Evolutionary conservation across 352 stramenopile genomes (phyloP).

Genomic region (Pythium plurisporium): DNA sequence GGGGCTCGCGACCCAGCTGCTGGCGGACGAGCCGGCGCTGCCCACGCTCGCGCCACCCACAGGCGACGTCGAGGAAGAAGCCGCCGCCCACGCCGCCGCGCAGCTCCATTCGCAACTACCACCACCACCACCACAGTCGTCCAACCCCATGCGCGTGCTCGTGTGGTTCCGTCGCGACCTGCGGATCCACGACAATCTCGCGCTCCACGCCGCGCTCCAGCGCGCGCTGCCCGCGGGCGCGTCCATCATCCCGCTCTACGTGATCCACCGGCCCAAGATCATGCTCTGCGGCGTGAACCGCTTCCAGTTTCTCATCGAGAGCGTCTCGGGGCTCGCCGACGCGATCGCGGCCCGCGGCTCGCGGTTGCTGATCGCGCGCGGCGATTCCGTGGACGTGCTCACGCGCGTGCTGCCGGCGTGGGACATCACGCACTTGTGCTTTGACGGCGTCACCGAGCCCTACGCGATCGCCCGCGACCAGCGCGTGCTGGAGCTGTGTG

Average conservation of each 20-base stretch:
- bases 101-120: slow-evolving; percentile 9
- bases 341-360: slow-evolving; percentile 56
- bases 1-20: slow-evolving; percentile 35
- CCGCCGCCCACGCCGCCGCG: slow-evolving; percentile 11
- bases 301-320: slow-evolving; percentile 94
- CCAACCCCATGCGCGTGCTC: slow-evolving; percentile 43
- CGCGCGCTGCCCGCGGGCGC: slow-evolving; percentile 24
- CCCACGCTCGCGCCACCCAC: slow-evolving; percentile 24
- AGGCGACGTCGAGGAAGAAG: slow-evolving; percentile 23
- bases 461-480: slow-evolving; percentile 85
- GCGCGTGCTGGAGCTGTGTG: slow-evolving; percentile 47
- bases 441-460: slow-evolving; percentile 89
- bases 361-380: slow-evolving; percentile 66
- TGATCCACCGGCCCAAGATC: slow-evolving; percentile 85
- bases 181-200: slow-evolving; percentile 95
- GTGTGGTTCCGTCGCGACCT: slow-evolving; percentile 96
- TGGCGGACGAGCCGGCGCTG: slow-evolving; percentile 30
- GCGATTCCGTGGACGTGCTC: slow-evolving; percentile 79
- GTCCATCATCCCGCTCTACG: slow-evolving; percentile 84
- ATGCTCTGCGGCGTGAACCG: slow-evolving; percentile 75
- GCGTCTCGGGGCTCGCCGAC: slow-evolving; percentile 77
- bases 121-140: background rate
- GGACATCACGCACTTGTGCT: slow-evolving; percentile 88
- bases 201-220: slow-evolving; percentile 73
- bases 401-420: slow-evolving; percentile 76